phyloP scores from a whole-genome alignment of 2,329 filamentous ascomycete species.

The Aspergillus fumigatus region DNA sequence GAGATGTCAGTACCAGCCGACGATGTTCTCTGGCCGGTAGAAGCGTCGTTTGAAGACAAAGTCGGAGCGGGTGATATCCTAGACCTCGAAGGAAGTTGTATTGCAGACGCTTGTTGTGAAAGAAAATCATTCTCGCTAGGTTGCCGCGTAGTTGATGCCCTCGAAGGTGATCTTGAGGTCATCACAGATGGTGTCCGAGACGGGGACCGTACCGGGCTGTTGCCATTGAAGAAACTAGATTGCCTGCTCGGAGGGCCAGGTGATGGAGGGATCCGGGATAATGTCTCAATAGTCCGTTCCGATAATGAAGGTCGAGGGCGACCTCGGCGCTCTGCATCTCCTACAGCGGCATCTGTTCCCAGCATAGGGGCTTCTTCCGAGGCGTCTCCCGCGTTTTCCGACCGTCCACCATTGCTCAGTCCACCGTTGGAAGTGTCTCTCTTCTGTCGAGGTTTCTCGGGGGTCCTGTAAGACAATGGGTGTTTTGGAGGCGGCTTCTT shows the following conservation, averaged over 20 bases:
- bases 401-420: conserved; percentile 14
- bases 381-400: conserved; percentile 9
- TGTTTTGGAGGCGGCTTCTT: conserved; percentile 29
- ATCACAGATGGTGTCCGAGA: conserved; percentile 60
- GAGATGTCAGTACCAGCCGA: conserved; percentile 16
- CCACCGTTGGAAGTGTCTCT: conserved; percentile 19
- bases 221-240: conserved; percentile 67
- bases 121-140: conserved; percentile 52
- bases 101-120: conserved; percentile 26
- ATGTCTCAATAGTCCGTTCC: conserved; percentile 80
- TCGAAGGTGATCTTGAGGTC: conserved; percentile 41
- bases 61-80: conserved; percentile 23
- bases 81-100: conserved; percentile 32
- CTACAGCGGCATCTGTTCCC: conserved; percentile 14
- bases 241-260: conserved; percentile 63
- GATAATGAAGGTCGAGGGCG: conserved; percentile 48
- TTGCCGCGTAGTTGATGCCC: conserved; percentile 44
- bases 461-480: conserved; percentile 21
- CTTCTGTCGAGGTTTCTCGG: conserved; percentile 12
- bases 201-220: conserved; percentile 58
- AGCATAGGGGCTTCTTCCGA: conserved; percentile 6
- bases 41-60: conserved; percentile 16
- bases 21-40: conserved; percentile 11
- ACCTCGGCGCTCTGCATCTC: conserved; percentile 21
- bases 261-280: conserved; percentile 73